Evolutionary conservation across 345 rosid species (phyloP), one percentile per base, ranked within the genome.

Genomic region (Syzygium grande): DNA sequence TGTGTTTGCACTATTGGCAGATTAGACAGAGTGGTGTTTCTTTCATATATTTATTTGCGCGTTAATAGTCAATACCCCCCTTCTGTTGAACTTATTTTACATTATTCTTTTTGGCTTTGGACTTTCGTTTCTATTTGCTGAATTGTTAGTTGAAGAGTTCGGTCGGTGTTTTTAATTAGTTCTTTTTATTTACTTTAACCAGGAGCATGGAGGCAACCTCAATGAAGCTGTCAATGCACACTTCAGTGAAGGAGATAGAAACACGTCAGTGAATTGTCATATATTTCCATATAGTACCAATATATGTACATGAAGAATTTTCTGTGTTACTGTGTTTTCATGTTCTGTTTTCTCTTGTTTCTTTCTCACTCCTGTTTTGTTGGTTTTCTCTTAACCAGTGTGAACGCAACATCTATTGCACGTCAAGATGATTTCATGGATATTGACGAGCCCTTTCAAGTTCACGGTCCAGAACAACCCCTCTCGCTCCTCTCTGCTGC

Each of bases 121-220:
- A 73, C 25, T 73, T 73, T 19, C 19, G 14, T 73, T 73, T 73
- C 80, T 73, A 73, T 38, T 34, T 25, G 38, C 8, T 38, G 80
- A 34, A 73, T 11, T 73, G 25, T 73, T 38, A 34, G 80, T 29
- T 7, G 11, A 38, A 16, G 53, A 86, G 43, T 41, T 87, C 27
- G 52, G 80, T 73, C 21, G 27, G 38, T 29, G n/a, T 49, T 63
- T 88, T 87, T 52, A 89, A 86, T 87, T 52, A 80, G 83, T 86
- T 85, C n/a, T 87, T 86, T 46, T 49, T 85, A 73, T 89, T 88
- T 52, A 51, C 87, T 90, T 87, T 83, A 59, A 59, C 88, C 91
- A 98, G 99, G 99, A 96, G 89, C 96, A 98, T 88, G 92, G 90
- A 29, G 98, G 98, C 87, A 98, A 97, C 93, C 97, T 97, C 86